These are phyloP conservation scores for Xylariaceae sp. DNA, from an alignment of 2,329 filamentous ascomycete genomes.

Conservation along the genomic window DNA sequence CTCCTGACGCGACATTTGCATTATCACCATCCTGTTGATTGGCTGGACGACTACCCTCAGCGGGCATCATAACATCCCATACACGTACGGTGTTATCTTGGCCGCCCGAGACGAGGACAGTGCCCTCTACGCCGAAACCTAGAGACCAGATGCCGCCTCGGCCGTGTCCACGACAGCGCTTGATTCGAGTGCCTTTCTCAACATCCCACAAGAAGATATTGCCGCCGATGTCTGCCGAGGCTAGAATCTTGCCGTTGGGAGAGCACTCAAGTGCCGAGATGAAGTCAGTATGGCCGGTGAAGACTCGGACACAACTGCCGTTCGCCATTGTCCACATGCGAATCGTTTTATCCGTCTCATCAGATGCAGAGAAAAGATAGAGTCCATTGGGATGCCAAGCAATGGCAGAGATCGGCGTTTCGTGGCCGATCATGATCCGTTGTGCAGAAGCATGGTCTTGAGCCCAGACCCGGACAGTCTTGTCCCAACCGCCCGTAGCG, in stretches of 20 bases:
- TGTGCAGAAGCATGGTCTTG: conserved; percentile 90
- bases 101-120: conserved; percentile 82
- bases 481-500: conserved; percentile 80
- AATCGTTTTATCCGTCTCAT: conserved; percentile 81
- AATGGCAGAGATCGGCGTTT: conserved; percentile 87
- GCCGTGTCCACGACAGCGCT: conserved; percentile 89
- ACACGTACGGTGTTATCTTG: conserved; percentile 90
- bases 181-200: conserved; percentile 78
- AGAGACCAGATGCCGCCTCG: conserved; percentile 93
- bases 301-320: conserved; percentile 83
- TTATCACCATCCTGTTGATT: conserved; percentile 38
- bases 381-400: conserved; percentile 92
- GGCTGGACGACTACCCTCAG: conserved; percentile 50
- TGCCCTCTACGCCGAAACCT: conserved; percentile 90
- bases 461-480: conserved; percentile 85
- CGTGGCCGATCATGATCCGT: conserved; percentile 86
- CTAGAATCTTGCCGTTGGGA: conserved; percentile 85
- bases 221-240: conserved; percentile 82
- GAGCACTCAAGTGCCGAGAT: conserved; percentile 83
- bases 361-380: conserved; percentile 90
- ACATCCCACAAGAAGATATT: conserved; percentile 96
- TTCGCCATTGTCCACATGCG: conserved; percentile 96
- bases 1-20: conserved; percentile 42
- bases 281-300: conserved; percentile 86
- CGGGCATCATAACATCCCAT: conserved; percentile 81